These are phyloP conservation scores for Setaria italica DNA, from an alignment of 202 grass and related monocot species.

Conservation along the genomic window DNA sequence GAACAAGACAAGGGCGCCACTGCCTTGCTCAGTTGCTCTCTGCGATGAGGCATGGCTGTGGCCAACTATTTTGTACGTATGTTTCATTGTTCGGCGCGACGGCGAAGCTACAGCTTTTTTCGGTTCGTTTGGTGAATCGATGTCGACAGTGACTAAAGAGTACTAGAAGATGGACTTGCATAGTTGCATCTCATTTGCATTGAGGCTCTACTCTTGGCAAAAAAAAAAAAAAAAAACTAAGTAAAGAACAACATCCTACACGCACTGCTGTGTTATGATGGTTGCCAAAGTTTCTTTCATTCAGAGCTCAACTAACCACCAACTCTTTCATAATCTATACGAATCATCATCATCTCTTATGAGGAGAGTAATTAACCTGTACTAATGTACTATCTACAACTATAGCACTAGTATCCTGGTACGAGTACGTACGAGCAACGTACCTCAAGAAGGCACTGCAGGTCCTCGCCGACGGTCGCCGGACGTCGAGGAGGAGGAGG, in stretches of 20 bases:
- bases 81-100: constrained; percentile 20
- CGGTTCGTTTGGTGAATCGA: constrained; percentile 10
- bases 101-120: constrained; percentile 10
- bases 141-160: background rate
- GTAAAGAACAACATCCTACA: background rate
- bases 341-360: background rate
- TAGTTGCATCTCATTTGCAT: background rate
- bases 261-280: background rate
- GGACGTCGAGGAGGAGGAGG: constrained; percentile 28
- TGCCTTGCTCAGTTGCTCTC: background rate
- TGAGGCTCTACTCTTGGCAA: background rate
- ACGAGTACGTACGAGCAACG: background rate
- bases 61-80: constrained; percentile 14
- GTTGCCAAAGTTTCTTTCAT: constrained; percentile 20
- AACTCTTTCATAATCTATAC: background rate
- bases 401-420: background rate
- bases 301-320: constrained; percentile 2
- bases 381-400: background rate
- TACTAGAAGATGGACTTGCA: background rate
- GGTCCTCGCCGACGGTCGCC: constrained; percentile 53
- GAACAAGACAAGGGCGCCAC: background rate
- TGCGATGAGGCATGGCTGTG: constrained; percentile 25
- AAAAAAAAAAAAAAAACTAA: no score
- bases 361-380: background rate
- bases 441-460: constrained; percentile 77